A percentile compares a stretch with the other conserved stretches of the same genome.
Conservation (phyloP, 2,329 filamentous ascomycete species). For the Didymella segeticola region DNA sequence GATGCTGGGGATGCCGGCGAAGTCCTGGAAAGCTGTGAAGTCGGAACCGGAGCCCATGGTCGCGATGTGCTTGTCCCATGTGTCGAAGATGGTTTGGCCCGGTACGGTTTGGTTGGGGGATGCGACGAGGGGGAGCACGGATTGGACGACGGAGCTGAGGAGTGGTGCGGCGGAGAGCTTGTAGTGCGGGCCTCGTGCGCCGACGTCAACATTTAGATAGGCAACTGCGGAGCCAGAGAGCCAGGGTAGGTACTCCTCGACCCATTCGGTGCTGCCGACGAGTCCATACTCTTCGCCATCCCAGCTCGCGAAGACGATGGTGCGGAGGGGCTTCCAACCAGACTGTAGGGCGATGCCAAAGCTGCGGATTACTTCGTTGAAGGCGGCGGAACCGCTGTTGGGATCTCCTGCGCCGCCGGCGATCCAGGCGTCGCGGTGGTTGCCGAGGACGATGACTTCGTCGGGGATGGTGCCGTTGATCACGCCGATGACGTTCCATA, state of each 20-base stretch:
- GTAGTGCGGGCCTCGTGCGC: slow-evolving; percentile 70
- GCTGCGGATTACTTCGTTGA: slow-evolving; percentile 79
- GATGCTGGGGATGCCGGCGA: slow-evolving; percentile 57
- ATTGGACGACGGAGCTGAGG: slow-evolving; percentile 70
- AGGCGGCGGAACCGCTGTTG: slow-evolving; percentile 78
- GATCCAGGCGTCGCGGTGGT: slow-evolving; percentile 90
- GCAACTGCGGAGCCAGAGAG: slow-evolving; percentile 74
- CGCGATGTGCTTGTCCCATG: slow-evolving; percentile 62
- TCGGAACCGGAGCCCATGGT: slow-evolving; percentile 62
- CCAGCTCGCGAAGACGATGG: slow-evolving; percentile 83
- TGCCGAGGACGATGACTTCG: slow-evolving; percentile 89
- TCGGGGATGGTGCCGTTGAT: slow-evolving; percentile 87
- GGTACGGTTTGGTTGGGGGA: slow-evolving; percentile 73
- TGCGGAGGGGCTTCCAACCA: slow-evolving; percentile 86
- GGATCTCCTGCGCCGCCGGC: slow-evolving; percentile 84
- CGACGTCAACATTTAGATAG: slow-evolving; percentile 86
- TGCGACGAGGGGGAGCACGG: slow-evolving; percentile 26
- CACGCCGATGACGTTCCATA: slow-evolving; percentile 82
- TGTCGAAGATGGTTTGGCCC: slow-evolving; percentile 73
- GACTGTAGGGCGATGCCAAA: slow-evolving; percentile 74
- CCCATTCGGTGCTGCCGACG: slow-evolving; percentile 89
- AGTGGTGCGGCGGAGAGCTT: slow-evolving; percentile 73
- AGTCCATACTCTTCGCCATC: slow-evolving; percentile 80
- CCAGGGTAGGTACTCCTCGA: slow-evolving; percentile 88
- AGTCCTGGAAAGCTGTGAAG: slow-evolving; percentile 62